Percentiles rank a stretch among this genome's conserved stretches.
phyloP scores from a whole-genome alignment of 768 basidiomycete genomes.

The Tricholoma flavovirens region DNA sequence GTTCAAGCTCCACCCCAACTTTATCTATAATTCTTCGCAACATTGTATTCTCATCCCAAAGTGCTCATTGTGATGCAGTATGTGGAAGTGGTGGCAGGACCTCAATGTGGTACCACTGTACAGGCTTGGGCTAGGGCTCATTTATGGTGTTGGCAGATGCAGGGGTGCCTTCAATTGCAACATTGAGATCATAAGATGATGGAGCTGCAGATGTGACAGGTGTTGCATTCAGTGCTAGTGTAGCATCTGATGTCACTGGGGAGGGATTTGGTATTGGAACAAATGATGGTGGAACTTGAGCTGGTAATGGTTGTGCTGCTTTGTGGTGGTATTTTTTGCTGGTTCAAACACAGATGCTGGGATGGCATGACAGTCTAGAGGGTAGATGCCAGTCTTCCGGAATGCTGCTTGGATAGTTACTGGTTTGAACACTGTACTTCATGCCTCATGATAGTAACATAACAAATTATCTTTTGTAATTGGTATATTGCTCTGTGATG shows the following conservation, averaged over 20 bases:
- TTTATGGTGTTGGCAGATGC: neutral
- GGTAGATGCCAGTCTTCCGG: conserved; percentile 18
- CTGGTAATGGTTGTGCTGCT: conserved; percentile 19
- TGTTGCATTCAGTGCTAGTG: neutral
- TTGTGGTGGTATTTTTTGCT: neutral
- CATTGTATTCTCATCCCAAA: neutral
- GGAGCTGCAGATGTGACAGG: neutral
- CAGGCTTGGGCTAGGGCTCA: neutral
- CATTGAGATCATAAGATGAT: neutral
- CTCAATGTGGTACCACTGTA: neutral
- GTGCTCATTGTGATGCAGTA: neutral
- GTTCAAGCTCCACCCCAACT: neutral
- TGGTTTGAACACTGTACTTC: conserved; percentile 10
- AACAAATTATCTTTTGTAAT: conserved; percentile 11
- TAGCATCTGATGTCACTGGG: neutral
- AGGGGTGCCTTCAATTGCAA: neutral
- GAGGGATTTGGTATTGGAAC: neutral
- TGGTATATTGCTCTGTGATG: neutral
- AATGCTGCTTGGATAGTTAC: conserved; percentile 18
- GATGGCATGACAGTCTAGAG: conserved; percentile 13
- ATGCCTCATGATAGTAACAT: conserved; percentile 8
- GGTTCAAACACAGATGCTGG: neutral
- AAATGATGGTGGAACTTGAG: conserved; percentile 6
- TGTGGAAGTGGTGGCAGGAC: neutral
- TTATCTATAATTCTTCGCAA: neutral